phyloP scores from a whole-genome alignment of 345 rosid genomes.

The Odontarrhena argentea region DNA sequence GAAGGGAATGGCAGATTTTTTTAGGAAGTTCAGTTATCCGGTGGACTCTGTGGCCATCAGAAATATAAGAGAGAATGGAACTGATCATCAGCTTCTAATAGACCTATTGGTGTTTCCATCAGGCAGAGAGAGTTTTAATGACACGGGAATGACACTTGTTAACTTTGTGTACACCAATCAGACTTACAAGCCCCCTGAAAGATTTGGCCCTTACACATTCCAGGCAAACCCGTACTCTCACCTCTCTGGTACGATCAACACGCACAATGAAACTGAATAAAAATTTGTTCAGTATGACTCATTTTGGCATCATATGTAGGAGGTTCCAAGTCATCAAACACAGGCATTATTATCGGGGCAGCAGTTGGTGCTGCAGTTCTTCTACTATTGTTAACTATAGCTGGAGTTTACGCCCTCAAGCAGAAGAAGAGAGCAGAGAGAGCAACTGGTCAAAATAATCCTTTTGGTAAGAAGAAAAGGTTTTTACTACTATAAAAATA shows the following conservation, averaged over 20 bases:
- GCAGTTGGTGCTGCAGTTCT: constrained; percentile 59
- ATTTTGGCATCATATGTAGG: constrained; percentile 8
- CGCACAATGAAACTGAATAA: not conserved
- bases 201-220: constrained; percentile 68
- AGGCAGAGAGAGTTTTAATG: constrained; percentile 51
- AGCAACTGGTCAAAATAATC: constrained; percentile 63
- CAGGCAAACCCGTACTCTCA: constrained; percentile 37
- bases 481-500: not conserved
- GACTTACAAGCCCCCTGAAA: constrained; percentile 55
- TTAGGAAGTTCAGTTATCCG: constrained; percentile 47
- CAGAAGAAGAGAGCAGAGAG: constrained; percentile 75
- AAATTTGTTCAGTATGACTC: not conserved
- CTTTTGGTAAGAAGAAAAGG: constrained; percentile 58
- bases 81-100: constrained; percentile 49
- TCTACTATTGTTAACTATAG: constrained; percentile 53
- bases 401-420: constrained; percentile 66
- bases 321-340: constrained; percentile 49
- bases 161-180: constrained; percentile 67
- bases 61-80: constrained; percentile 54
- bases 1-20: constrained; percentile 33
- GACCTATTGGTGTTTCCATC: constrained; percentile 59
- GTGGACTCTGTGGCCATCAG: constrained; percentile 65
- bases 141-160: constrained; percentile 45
- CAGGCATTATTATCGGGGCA: constrained; percentile 67
- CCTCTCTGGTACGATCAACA: constrained; percentile 55